A percentile compares a stretch with the other conserved stretches of the same genome.
These are phyloP conservation scores for Gossypium ekmanianum DNA, from an alignment of 345 rosid species.

Conservation along the genomic window DNA sequence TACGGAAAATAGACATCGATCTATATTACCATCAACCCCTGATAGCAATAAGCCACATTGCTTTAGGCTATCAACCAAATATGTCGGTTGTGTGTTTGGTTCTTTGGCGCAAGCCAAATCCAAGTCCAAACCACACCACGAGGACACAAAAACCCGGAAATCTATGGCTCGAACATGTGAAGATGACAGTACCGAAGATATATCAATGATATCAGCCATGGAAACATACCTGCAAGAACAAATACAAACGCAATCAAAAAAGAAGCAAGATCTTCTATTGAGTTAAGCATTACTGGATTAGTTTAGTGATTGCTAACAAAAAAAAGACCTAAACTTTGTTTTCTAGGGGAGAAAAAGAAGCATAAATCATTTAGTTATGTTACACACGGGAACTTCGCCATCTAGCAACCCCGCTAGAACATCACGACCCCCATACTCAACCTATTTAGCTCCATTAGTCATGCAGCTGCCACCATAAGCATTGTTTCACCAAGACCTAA, in stretches of 20 bases:
- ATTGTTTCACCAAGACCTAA: too few relatives aligned
- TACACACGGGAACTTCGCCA: too few relatives aligned
- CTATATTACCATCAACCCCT: constrained; percentile 61
- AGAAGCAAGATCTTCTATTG: not conserved
- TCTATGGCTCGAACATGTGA: constrained; percentile 59
- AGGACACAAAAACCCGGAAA: constrained; percentile 69
- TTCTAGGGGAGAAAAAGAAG: not conserved
- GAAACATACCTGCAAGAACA: constrained; percentile 62
- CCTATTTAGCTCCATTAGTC: too few relatives aligned
- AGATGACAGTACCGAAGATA: constrained; percentile 59
- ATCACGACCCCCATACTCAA: too few relatives aligned
- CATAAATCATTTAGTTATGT: too few relatives aligned
- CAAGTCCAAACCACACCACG: constrained; percentile 56
- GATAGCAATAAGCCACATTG: constrained; percentile 67
- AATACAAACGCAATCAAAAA: not conserved
- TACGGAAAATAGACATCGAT: constrained; percentile 56
- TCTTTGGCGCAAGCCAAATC: constrained; percentile 43
- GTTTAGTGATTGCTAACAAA: not conserved
- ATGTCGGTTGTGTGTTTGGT: constrained; percentile 19
- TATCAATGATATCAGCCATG: constrained; percentile 74
- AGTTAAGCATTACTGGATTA: not conserved
- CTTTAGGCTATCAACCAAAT: constrained; percentile 44
- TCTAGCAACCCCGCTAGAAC: too few relatives aligned
- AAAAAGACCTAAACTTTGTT: not conserved
- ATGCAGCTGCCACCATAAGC: too few relatives aligned